Conservation (phyloP, 176 grass and related monocot genomes). For the Urochloa ruziziensis region DNA sequence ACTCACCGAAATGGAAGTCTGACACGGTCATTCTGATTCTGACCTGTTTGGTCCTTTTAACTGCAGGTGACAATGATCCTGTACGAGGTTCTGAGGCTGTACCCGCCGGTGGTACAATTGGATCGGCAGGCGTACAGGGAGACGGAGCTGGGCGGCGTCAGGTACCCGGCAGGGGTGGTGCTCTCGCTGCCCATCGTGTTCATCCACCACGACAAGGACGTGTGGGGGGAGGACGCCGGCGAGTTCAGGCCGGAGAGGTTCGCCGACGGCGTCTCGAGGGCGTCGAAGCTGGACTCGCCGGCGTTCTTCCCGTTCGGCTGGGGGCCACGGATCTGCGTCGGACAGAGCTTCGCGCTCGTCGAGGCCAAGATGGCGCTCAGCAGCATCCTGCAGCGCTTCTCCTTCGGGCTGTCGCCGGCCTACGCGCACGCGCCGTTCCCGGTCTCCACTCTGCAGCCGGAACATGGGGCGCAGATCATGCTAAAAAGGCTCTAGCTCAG, state of each 20-base stretch:
- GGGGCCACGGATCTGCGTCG: conserved; percentile 47
- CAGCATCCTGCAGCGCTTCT: conserved; percentile 50
- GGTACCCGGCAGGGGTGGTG: conserved; percentile 25
- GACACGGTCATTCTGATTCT: neutral
- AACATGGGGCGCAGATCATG: conserved; percentile 45
- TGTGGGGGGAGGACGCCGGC: conserved; percentile 41
- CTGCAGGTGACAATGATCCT: conserved; percentile 51
- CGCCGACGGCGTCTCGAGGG: conserved; percentile 31
- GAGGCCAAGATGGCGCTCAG: conserved; percentile 60
- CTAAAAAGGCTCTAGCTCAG: conserved; percentile 10
- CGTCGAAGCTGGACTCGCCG: conserved; percentile 1
- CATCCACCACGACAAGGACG: conserved; percentile 31
- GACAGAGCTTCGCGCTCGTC: conserved; percentile 48
- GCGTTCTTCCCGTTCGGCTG: conserved; percentile 47
- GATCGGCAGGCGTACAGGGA: conserved; percentile 21
- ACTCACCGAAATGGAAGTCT: neutral
- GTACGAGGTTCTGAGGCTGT: conserved; percentile 56
- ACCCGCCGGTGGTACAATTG: conserved; percentile 32
- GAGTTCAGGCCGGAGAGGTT: conserved; percentile 69
- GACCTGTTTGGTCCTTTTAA: neutral
- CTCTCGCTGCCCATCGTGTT: conserved; percentile 27
- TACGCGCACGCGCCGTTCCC: conserved; percentile 43
- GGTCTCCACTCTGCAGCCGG: conserved; percentile 40
- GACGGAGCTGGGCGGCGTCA: conserved; percentile 43
- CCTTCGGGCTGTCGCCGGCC: conserved; percentile 39